A percentile compares a stretch with the other conserved stretches of the same genome.
These are phyloP conservation scores for Colletotrichum zoysiae DNA, from an alignment of 2,329 filamentous ascomycete species.

Conservation along the genomic window DNA sequence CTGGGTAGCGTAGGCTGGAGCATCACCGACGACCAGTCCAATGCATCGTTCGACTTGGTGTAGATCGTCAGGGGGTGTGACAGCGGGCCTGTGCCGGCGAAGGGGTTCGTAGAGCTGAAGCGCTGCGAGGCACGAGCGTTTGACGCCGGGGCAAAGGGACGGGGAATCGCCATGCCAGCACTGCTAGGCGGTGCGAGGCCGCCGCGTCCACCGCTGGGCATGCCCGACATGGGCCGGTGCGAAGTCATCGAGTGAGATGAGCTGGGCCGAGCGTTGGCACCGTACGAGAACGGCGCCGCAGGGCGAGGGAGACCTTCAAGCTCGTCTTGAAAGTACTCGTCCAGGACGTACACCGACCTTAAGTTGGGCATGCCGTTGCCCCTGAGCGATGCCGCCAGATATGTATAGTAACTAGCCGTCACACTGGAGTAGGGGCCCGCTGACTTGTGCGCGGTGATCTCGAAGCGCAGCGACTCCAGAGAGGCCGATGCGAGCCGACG, in stretches of 20 bases:
- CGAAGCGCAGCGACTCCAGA: constrained; percentile 82
- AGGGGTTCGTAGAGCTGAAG: constrained; percentile 70
- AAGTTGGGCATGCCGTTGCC: constrained; percentile 80
- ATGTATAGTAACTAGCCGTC: constrained; percentile 80
- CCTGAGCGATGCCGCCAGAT: constrained; percentile 86
- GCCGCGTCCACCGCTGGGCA: constrained; percentile 24
- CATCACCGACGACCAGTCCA: constrained; percentile 70
- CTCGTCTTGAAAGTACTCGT: constrained; percentile 84
- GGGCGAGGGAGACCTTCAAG: constrained; percentile 79
- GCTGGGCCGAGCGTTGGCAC: constrained; percentile 51
- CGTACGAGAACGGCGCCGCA: constrained; percentile 57
- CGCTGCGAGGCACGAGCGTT: constrained; percentile 51
- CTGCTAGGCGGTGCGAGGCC: constrained; percentile 46
- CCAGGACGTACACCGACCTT: constrained; percentile 84
- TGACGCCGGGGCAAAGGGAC: constrained; percentile 45
- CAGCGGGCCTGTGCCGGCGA: constrained; percentile 52
- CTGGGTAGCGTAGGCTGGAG: constrained; percentile 53
- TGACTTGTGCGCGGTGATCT: constrained; percentile 75
- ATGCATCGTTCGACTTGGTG: constrained; percentile 69
- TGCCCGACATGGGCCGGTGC: constrained; percentile 28
- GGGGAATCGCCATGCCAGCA: constrained; percentile 44
- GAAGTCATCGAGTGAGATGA: constrained; percentile 49
- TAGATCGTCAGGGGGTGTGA: constrained; percentile 71
- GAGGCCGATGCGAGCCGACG: constrained; percentile 77
- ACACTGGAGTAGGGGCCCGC: constrained; percentile 69